A percentile compares a stretch with the other conserved stretches of the same genome.
phyloP scores from a whole-genome alignment of 2,329 filamentous ascomycete genomes.

The Emmonsiellopsis sp. region DNA sequence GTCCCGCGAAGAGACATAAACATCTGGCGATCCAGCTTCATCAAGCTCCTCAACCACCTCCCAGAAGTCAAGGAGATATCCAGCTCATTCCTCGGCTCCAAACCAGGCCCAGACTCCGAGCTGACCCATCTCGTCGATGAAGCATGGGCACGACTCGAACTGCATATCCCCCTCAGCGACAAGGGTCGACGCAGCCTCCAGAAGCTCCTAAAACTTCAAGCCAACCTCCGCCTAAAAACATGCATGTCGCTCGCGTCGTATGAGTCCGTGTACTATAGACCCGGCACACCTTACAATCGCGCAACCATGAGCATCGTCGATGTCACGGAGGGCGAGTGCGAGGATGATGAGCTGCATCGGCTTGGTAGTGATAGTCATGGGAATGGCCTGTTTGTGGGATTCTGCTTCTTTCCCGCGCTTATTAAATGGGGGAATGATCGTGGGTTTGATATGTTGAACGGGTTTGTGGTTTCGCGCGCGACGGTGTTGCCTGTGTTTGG shows the following conservation, averaged over 20 bases:
- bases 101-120: not conserved
- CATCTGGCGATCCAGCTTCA: not conserved
- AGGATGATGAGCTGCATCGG: not conserved
- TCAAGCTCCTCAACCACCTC: not conserved
- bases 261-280: not conserved
- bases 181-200: not conserved
- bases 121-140: not conserved
- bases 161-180: not conserved
- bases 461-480: not conserved
- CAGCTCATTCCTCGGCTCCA: not conserved
- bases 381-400: not conserved
- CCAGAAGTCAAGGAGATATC: not conserved
- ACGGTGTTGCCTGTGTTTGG: not conserved
- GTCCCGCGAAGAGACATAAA: slow-evolving; percentile 1
- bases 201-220: slow-evolving; percentile 1
- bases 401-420: slow-evolving; percentile 1
- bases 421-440: slow-evolving; percentile 4
- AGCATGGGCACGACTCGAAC: not conserved
- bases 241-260: slow-evolving; percentile 1
- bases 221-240: not conserved
- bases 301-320: slow-evolving; percentile 3
- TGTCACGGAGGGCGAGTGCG: slow-evolving; percentile 2
- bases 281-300: not conserved
- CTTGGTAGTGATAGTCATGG: not conserved
- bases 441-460: not conserved